These are phyloP conservation scores for Colletotrichum tropicicola DNA, from an alignment of 2,329 filamentous ascomycete species.

Conservation along the genomic window DNA sequence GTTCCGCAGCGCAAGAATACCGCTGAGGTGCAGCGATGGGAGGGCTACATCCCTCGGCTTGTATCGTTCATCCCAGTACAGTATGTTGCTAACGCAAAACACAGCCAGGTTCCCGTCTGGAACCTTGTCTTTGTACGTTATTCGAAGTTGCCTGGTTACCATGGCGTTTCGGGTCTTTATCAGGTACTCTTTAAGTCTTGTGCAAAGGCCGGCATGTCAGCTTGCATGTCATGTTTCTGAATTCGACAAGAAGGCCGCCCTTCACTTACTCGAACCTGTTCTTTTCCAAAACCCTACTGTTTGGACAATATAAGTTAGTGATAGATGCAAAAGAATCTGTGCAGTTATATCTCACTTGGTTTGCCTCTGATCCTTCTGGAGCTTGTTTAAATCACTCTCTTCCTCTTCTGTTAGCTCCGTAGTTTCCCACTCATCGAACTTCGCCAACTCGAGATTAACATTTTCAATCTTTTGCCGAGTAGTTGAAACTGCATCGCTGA, in stretches of 20 bases:
- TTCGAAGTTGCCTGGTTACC: slow-evolving; percentile 39
- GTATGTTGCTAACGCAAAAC: slow-evolving; percentile 55
- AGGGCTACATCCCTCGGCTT: slow-evolving; percentile 34
- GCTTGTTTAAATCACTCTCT: neutral
- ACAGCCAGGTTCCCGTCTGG: slow-evolving; percentile 39
- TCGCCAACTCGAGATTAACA: slow-evolving; percentile 24
- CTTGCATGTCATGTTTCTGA: too few relatives aligned
- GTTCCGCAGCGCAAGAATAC: slow-evolving; percentile 49
- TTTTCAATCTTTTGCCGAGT: slow-evolving; percentile 20
- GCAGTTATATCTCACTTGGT: neutral
- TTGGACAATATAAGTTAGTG: neutral
- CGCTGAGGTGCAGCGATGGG: slow-evolving; percentile 49
- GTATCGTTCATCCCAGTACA: slow-evolving; percentile 49
- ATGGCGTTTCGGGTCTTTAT: slow-evolving; percentile 48
- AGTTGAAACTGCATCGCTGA: slow-evolving; percentile 27
- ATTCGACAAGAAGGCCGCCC: too few relatives aligned
- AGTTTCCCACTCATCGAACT: slow-evolving; percentile 33
- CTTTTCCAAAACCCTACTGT: neutral
- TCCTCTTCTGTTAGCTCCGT: slow-evolving; percentile 15
- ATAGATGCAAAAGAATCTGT: neutral
- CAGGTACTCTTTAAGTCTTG: slow-evolving; percentile 43
- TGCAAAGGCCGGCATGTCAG: neutral
- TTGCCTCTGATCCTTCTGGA: neutral
- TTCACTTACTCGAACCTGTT: slow-evolving; percentile 37
- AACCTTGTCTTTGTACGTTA: slow-evolving; percentile 37